These are phyloP conservation scores for Nemania serpens DNA, from an alignment of 2,329 filamentous ascomycete species.

Conservation along the genomic window DNA sequence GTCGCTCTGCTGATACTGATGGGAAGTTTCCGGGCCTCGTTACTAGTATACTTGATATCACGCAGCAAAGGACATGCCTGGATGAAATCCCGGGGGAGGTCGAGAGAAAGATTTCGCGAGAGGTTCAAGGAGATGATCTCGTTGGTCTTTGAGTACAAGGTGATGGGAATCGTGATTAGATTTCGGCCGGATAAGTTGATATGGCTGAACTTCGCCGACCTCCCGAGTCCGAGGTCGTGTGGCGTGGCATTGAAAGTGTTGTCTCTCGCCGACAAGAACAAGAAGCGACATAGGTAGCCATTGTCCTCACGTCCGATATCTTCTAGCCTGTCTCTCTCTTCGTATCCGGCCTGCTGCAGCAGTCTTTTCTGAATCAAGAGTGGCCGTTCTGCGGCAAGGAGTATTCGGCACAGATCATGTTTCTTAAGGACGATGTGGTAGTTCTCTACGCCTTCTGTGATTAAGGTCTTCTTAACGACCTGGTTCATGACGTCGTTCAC, in stretches of 20 bases:
- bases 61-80: constrained; percentile 88
- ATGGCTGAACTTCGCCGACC: constrained; percentile 89
- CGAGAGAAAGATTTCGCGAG: constrained; percentile 87
- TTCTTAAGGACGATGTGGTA: constrained; percentile 96
- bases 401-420: constrained; percentile 83
- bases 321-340: constrained; percentile 82
- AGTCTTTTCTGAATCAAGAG: constrained; percentile 90
- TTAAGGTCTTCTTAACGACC: constrained; percentile 90
- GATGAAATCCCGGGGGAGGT: constrained; percentile 95
- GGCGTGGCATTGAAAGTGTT: constrained; percentile 75
- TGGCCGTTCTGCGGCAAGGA: constrained; percentile 78
- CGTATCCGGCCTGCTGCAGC: constrained; percentile 89
- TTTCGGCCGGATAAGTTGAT: constrained; percentile 90
- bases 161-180: constrained; percentile 92
- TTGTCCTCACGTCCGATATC: constrained; percentile 97
- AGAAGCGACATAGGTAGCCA: constrained; percentile 94
- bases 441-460: constrained; percentile 87
- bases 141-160: constrained; percentile 84
- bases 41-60: constrained; percentile 95
- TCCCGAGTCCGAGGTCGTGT: constrained; percentile 80
- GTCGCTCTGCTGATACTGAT: constrained; percentile 80
- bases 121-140: constrained; percentile 96
- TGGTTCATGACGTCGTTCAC: constrained; percentile 88
- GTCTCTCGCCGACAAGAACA: constrained; percentile 88
- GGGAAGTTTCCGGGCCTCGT: constrained; percentile 86